These are phyloP conservation scores for Alternaria ventricosa DNA, from an alignment of 2,329 filamentous ascomycete genomes.

Conservation along the genomic window DNA sequence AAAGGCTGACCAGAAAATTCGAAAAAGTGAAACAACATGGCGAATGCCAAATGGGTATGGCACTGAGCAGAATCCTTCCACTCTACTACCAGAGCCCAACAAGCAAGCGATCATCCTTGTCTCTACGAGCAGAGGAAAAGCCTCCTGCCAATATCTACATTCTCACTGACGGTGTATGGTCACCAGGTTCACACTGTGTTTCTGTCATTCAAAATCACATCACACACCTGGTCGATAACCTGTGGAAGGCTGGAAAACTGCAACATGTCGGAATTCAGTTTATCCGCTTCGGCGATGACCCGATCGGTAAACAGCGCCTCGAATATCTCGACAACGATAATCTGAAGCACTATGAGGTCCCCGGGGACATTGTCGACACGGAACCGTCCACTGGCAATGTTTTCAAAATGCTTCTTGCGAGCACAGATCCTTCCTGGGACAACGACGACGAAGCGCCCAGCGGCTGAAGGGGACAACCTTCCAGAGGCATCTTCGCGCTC, in stretches of 20 bases:
- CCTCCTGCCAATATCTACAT: slow-evolving; percentile 8
- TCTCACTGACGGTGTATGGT: slow-evolving; percentile 29
- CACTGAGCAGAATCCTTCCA: not conserved
- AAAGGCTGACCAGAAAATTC: not conserved
- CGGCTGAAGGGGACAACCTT: too few relatives aligned
- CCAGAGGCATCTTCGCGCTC: too few relatives aligned
- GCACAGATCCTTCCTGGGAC: slow-evolving; percentile 17
- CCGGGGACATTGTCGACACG: slow-evolving; percentile 23
- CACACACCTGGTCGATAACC: not conserved
- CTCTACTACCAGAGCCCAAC: not conserved
- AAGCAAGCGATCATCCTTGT: not conserved
- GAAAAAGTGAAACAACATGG: not conserved
- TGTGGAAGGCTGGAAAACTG: slow-evolving; percentile 8
- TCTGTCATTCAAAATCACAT: not conserved
- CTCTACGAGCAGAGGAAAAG: not conserved
- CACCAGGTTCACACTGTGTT: slow-evolving; percentile 7
- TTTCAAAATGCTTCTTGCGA: slow-evolving; percentile 27
- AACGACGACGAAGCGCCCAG: not conserved
- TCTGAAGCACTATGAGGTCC: not conserved
- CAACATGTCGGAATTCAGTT: slow-evolving; percentile 26
- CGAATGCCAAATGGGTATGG: slow-evolving; percentile 3
- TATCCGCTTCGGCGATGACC: slow-evolving; percentile 27
- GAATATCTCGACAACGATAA: slow-evolving; percentile 14
- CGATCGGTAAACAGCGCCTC: slow-evolving; percentile 13
- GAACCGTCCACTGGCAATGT: slow-evolving; percentile 15